Evolutionary conservation across 345 rosid genomes (phyloP), one percentile per base, ranked within the genome.

Genomic region (Eucalyptus urophylla): DNA sequence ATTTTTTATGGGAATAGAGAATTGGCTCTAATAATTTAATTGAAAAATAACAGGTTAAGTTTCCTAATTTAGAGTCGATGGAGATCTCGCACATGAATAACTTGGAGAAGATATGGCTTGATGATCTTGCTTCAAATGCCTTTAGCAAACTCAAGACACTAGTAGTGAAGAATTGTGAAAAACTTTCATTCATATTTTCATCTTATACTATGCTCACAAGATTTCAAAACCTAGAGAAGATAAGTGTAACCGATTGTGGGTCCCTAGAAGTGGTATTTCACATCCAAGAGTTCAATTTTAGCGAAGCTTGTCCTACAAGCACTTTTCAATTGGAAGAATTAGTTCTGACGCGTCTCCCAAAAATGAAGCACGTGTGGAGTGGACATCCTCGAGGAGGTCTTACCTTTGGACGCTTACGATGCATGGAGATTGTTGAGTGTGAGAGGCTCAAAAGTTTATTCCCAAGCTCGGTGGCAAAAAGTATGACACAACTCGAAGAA

Each of bases 331-430:
- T n/a, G 22, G 3, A 6, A 67, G 6, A n/a, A 8, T 15, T 67
- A 67, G 19, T 8, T 67, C 5, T 67, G 1, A 8, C 0, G 3
- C 6, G 3, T 2, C 80, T 31, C 40, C 40, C 11, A 15, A 67
- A 67, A 67, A 67, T 67, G 80, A 67, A 15, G 80, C 80, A 67
- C 3, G 22, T 67, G 21, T 67, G 80, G 80, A 67, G 80, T 31
- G 40, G 22, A 8, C 3, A 14, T 31, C 40, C 22, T 67, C 40
- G 0, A 7, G 80, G 40, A 2, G 6, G 11, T 31, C 80, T 67
- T 8, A 8, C 11, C 21, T 67, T n/a, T 15, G 40, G 21, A n/a
- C 0, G 2, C 22, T 31, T 67, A 4, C 22, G 1, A 31, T 15
- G 6, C 11, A 4, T 67, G 6, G 3, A 7, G 6, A 37, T 31